Evolutionary conservation across 768 basidiomycete genomes (phyloP).

Genomic region (Suillus sp.): DNA sequence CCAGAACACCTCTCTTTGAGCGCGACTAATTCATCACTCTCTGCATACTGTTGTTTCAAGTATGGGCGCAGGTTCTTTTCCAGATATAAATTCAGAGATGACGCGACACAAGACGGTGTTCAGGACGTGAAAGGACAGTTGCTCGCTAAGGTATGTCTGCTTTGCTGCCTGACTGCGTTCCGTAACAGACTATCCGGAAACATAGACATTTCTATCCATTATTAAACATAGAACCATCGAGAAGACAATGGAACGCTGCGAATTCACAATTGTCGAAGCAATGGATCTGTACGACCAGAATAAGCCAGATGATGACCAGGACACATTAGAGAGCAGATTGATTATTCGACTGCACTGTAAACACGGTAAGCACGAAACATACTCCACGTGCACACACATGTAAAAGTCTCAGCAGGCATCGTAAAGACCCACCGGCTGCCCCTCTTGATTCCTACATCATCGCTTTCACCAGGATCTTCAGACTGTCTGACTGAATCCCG

Average conservation of each 20-base stretch:
- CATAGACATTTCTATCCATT: slow-evolving; percentile 69
- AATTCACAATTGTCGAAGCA: slow-evolving; percentile 66
- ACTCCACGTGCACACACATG: neutral
- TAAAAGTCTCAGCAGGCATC: slow-evolving; percentile 52
- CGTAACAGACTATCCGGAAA: slow-evolving; percentile 4
- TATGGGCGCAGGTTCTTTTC: slow-evolving; percentile 71
- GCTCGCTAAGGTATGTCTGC: slow-evolving; percentile 57
- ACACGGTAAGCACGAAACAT: slow-evolving; percentile 54
- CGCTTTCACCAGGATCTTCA: slow-evolving; percentile 68
- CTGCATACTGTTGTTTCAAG: slow-evolving; percentile 81
- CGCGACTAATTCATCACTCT: slow-evolving; percentile 76
- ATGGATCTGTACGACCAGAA: slow-evolving; percentile 31
- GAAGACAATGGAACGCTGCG: slow-evolving; percentile 76
- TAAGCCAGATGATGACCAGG: slow-evolving; percentile 41
- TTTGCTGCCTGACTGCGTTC: slow-evolving; percentile 1
- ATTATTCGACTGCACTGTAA: slow-evolving; percentile 79
- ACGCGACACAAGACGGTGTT: slow-evolving; percentile 28
- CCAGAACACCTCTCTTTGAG: slow-evolving; percentile 63
- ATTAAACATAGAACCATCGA: slow-evolving; percentile 74
- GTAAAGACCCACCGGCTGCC: slow-evolving; percentile 79
- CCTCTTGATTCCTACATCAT: slow-evolving; percentile 56
- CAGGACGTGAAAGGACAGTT: slow-evolving; percentile 68
- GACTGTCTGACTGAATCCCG: slow-evolving; percentile 60
- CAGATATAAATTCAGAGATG: slow-evolving; percentile 50
- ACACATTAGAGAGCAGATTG: slow-evolving; percentile 71